Evolutionary conservation across 306 rosid species (phyloP).

Genomic region (Pueraria montana): DNA sequence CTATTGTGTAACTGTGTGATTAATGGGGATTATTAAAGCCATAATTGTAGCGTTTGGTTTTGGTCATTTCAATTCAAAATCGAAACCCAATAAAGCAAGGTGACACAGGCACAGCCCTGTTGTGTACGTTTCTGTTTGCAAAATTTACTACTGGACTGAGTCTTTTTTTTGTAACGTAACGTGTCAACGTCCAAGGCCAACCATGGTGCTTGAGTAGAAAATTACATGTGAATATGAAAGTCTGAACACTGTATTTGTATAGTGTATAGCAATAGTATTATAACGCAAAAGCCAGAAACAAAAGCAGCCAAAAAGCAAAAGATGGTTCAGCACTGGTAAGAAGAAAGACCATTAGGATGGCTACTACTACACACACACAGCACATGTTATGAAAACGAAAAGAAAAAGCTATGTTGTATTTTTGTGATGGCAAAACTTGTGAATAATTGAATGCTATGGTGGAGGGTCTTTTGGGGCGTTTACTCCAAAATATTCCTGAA

Average conservation of each 20-base stretch:
- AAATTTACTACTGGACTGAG: constrained; percentile 21
- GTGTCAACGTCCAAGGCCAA: constrained; percentile 43
- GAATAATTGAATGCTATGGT: constrained; percentile 35
- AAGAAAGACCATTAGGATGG: constrained; percentile 38
- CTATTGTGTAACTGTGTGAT: constrained; percentile 40
- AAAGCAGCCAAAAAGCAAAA: constrained; percentile 64
- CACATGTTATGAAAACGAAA: constrained; percentile 50
- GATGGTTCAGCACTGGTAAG: constrained; percentile 21
- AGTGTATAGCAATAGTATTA: background rate
- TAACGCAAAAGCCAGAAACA: constrained; percentile 48
- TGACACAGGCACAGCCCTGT: background rate
- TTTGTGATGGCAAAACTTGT: constrained; percentile 46
- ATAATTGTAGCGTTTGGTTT: constrained; percentile 41
- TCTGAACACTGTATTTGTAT: constrained; percentile 6
- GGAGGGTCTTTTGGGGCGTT: constrained; percentile 51
- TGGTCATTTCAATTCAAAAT: constrained; percentile 45
- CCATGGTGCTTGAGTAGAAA: constrained; percentile 30
- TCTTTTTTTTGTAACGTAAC: constrained; percentile 34
- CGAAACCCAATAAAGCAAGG: constrained; percentile 39
- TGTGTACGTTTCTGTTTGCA: background rate
- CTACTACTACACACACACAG: constrained; percentile 20
- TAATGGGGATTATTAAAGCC: constrained; percentile 34
- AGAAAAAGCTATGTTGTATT: constrained; percentile 45
- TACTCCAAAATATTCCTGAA: constrained; percentile 48
- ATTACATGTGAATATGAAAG: constrained; percentile 35